Conservation (phyloP, 768 basidiomycete species). For the Boletus pseudopeckii region DNA sequence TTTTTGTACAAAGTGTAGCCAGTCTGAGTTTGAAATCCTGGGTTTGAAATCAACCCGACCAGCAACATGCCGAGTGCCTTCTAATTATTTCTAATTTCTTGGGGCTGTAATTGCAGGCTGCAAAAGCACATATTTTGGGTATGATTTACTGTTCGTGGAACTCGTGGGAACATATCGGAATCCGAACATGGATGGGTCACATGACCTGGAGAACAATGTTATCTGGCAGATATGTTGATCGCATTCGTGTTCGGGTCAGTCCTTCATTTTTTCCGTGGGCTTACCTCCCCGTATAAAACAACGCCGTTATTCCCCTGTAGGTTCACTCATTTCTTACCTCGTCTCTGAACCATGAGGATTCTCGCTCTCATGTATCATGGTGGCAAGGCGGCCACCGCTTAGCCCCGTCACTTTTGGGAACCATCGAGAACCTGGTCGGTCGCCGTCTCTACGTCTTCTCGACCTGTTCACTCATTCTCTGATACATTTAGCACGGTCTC, state of each 20-base stretch:
- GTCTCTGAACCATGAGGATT: slow-evolving; percentile 29
- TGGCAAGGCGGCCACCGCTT: slow-evolving; percentile 57
- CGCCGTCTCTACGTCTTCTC: background rate
- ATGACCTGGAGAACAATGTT: no score
- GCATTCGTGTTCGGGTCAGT: background rate
- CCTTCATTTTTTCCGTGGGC: background rate
- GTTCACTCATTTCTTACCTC: background rate
- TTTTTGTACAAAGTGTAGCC: no score
- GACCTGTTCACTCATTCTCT: background rate
- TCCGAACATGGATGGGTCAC: no score
- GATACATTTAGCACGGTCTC: slow-evolving; percentile 56
- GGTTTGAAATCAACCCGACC: no score
- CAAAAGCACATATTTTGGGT: no score
- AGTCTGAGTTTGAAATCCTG: no score
- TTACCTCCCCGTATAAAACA: background rate
- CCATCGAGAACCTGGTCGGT: slow-evolving; percentile 71
- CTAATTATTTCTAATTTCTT: no score
- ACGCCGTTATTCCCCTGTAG: background rate
- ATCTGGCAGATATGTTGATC: no score
- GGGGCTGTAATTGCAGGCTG: no score
- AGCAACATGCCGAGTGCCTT: no score
- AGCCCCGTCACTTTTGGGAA: slow-evolving; percentile 74
- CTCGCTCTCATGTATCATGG: slow-evolving; percentile 73
- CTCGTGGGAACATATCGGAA: no score
- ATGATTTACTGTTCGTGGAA: no score